A percentile compares a stretch with the other conserved stretches of the same genome.
These are phyloP conservation scores for Podaxis rugospora DNA, from an alignment of 768 basidiomycete genomes.

Conservation along the genomic window DNA sequence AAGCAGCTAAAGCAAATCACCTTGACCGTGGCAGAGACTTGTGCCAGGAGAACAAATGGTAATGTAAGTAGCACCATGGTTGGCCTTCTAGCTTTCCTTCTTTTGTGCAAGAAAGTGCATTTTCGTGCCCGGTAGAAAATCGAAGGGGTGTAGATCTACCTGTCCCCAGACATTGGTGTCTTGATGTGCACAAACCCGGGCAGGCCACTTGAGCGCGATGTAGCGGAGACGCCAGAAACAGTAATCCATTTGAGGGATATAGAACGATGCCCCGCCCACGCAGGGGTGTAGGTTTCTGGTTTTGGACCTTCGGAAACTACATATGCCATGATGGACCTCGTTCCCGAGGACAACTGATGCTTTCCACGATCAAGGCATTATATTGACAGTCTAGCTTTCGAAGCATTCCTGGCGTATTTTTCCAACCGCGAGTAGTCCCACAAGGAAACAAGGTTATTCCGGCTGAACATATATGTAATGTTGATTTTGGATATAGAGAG, in stretches of 20 bases:
- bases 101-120: neutral
- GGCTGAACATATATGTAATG: neutral
- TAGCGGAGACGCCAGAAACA: neutral
- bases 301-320: neutral
- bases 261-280: neutral
- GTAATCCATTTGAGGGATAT: neutral
- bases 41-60: neutral
- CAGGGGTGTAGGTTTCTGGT: conserved; percentile 1
- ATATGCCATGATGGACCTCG: conserved; percentile 5
- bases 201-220: neutral
- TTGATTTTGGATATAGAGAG: neutral
- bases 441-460: neutral
- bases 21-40: no score
- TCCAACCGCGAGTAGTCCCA: neutral
- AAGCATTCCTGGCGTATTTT: neutral
- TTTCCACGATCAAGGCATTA: neutral
- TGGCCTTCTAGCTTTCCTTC: neutral
- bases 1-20: conserved; percentile 9
- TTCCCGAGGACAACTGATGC: conserved; percentile 2
- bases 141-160: neutral
- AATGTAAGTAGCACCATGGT: neutral
- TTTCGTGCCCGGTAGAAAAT: conserved; percentile 1
- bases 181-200: neutral
- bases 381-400: neutral
- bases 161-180: neutral